phyloP scores from a whole-genome alignment of 768 basidiomycete genomes.

The Rhizopogon salebrosus region DNA sequence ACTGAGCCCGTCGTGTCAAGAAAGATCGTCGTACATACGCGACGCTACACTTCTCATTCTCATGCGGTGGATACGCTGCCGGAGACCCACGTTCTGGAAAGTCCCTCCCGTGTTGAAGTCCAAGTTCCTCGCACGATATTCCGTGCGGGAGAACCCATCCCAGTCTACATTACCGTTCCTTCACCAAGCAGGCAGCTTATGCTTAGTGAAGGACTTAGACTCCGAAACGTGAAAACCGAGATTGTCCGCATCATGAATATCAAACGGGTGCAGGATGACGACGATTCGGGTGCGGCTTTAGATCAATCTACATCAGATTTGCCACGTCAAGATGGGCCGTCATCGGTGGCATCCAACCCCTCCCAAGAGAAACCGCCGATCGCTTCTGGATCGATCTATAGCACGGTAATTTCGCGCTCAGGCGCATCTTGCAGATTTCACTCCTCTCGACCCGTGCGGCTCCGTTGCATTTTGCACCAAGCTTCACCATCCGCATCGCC shows the following conservation, averaged over 20 bases:
- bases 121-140: conserved; percentile 72
- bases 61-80: conserved; percentile 53
- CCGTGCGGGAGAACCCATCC: conserved; percentile 66
- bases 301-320: not conserved
- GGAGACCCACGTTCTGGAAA: conserved; percentile 48
- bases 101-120: conserved; percentile 64
- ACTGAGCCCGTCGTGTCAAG: conserved; percentile 40
- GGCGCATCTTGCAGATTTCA: conserved; percentile 94
- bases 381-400: conserved; percentile 26
- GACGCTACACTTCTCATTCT: conserved; percentile 66
- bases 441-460: conserved; percentile 60
- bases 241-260: conserved; percentile 65
- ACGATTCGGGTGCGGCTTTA: not conserved
- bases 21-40: conserved; percentile 62
- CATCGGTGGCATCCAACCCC: conserved; percentile 20
- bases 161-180: conserved; percentile 76
- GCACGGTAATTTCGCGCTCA: conserved; percentile 67
- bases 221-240: conserved; percentile 79
- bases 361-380: conserved; percentile 32
- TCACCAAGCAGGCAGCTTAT: conserved; percentile 67
- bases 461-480: conserved; percentile 79
- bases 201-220: conserved; percentile 61
- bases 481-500: conserved; percentile 46
- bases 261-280: conserved; percentile 40
- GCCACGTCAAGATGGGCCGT: conserved; percentile 24